A percentile compares a stretch with the other conserved stretches of the same genome.
phyloP scores from a whole-genome alignment of 352 stramenopile genomes.

The Phytophthora crassamura region DNA sequence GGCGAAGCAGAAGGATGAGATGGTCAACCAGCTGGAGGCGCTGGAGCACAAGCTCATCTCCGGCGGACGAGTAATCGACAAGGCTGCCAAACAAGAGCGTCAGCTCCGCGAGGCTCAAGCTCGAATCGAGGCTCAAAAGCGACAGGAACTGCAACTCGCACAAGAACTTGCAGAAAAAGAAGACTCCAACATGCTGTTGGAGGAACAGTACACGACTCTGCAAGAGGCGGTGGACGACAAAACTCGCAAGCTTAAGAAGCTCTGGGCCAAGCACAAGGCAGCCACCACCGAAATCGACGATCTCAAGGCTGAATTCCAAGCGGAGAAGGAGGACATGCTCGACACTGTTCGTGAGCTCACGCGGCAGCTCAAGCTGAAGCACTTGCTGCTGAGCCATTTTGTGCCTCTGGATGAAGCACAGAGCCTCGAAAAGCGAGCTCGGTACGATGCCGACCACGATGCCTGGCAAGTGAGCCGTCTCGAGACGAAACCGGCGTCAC shows the following conservation, averaged over 20 bases:
- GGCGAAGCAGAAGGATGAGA: slow-evolving; percentile 89
- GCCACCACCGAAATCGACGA: slow-evolving; percentile 92
- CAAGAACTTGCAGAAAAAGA: slow-evolving; percentile 94
- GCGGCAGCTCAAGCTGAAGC: slow-evolving; percentile 95
- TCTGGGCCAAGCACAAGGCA: slow-evolving; percentile 94
- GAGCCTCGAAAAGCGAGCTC: slow-evolving; percentile 80
- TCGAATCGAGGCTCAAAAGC: slow-evolving; percentile 88
- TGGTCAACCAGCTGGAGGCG: slow-evolving; percentile 89
- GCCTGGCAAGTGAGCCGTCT: slow-evolving; percentile 87
- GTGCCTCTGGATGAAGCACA: slow-evolving; percentile 75
- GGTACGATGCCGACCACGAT: slow-evolving; percentile 91
- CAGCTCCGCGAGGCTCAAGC: slow-evolving; percentile 91
- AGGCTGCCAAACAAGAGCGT: slow-evolving; percentile 94
- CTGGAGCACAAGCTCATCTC: slow-evolving; percentile 88
- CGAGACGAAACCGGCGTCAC: slow-evolving; percentile 62
- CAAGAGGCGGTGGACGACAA: slow-evolving; percentile 95
- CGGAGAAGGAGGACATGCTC: slow-evolving; percentile 95
- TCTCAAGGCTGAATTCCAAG: slow-evolving; percentile 93
- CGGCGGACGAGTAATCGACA: slow-evolving; percentile 95
- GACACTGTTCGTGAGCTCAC: slow-evolving; percentile 95
- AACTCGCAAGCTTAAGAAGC: slow-evolving; percentile 96
- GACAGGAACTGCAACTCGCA: slow-evolving; percentile 83
- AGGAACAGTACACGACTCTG: slow-evolving; percentile 92
- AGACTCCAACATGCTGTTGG: slow-evolving; percentile 92
- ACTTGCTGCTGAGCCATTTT: slow-evolving; percentile 92